These are phyloP conservation scores for Pleomassaria siparia DNA, from an alignment of 2,329 filamentous ascomycete species.

Conservation along the genomic window DNA sequence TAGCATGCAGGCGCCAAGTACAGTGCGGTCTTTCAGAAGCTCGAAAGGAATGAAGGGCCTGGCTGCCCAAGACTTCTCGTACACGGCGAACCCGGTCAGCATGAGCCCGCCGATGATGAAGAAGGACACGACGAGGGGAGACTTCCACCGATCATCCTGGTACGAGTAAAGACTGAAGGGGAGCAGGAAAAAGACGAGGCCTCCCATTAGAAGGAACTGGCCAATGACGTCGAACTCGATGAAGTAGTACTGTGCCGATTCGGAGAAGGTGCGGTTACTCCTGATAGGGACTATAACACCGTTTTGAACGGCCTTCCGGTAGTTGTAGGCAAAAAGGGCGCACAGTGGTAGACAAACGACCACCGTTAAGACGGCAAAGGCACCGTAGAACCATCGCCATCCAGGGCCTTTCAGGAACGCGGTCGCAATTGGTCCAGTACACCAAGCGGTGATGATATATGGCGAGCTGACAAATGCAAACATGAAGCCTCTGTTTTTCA, in stretches of 20 bases:
- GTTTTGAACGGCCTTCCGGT: constrained; percentile 59
- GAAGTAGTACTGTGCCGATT: constrained; percentile 56
- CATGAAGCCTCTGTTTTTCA: constrained; percentile 64
- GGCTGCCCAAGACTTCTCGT: constrained; percentile 43
- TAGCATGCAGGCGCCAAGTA: constrained; percentile 55
- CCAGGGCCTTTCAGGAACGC: constrained; percentile 53
- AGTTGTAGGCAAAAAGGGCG: constrained; percentile 57
- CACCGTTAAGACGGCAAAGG: constrained; percentile 64
- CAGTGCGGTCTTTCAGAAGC: constrained; percentile 52
- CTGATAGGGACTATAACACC: constrained; percentile 51
- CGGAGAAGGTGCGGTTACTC: constrained; percentile 48
- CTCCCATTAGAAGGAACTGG: constrained; percentile 60
- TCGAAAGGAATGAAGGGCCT: constrained; percentile 47
- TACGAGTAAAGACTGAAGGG: constrained; percentile 60
- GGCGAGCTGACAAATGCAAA: constrained; percentile 48
- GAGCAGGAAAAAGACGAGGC: constrained; percentile 67
- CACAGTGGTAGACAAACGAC: constrained; percentile 61
- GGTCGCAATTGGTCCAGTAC: constrained; percentile 26
- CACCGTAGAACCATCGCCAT: constrained; percentile 68
- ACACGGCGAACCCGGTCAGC: constrained; percentile 41
- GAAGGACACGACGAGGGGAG: constrained; percentile 42
- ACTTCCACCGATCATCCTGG: constrained; percentile 32
- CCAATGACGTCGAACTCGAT: constrained; percentile 66
- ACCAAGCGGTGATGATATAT: constrained; percentile 21
- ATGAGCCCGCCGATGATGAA: constrained; percentile 39